Base-by-base conservation (phyloP, 805 yeast genomes). In the Metschnikowia dekortorum region DNA sequence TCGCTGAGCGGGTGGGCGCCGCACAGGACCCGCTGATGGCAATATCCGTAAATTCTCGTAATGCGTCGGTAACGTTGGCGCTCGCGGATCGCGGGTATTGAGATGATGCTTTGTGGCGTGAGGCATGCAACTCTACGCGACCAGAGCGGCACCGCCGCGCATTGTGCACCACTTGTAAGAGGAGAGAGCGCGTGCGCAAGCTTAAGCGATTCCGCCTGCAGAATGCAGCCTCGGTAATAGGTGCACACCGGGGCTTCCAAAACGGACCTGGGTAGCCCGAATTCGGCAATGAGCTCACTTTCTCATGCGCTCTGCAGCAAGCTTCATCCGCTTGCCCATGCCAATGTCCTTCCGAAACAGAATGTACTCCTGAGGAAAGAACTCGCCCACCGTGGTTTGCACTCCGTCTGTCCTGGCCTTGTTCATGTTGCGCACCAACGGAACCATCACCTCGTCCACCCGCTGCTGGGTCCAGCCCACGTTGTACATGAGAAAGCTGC, bases 381-480 rank as follows among this genome's bases (percentile, higher is more conserved):
- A 86, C 62, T 84, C 89, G 10, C 78, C 80, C 16, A 86, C 65
- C 0, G 84, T 82, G 3, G 80, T 66, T 58, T 86, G 92, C 26
- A 73, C 69, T 0, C 82, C 81, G 52, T 76, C 75, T 44, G 75
- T 67, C 55, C 75, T 73, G 52, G 83, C 80, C 54, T 78, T 75
- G 64, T 90, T 90, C 70, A 90, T 78, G 58, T 85, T 90, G 57
- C 83, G 78, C 14, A 94, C 84, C 49, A 94, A 79, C 2, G 99
- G 99, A 16, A 91, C 75, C 62, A 94, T 70, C 3, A 90, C 84
- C 60, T 88, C 91, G 61, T 92, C 96, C 2, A 89, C 84, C 51
- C 81, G 77, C 8, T 77, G 83, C 59, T 82, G 82, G 2, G 78
- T 70, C 97, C 99, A 95, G 2, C 91, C 90, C 8, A 90, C 82